phyloP scores from a whole-genome alignment of 2,329 filamentous ascomycete genomes.

The Ambrosiella cleistominuta region DNA sequence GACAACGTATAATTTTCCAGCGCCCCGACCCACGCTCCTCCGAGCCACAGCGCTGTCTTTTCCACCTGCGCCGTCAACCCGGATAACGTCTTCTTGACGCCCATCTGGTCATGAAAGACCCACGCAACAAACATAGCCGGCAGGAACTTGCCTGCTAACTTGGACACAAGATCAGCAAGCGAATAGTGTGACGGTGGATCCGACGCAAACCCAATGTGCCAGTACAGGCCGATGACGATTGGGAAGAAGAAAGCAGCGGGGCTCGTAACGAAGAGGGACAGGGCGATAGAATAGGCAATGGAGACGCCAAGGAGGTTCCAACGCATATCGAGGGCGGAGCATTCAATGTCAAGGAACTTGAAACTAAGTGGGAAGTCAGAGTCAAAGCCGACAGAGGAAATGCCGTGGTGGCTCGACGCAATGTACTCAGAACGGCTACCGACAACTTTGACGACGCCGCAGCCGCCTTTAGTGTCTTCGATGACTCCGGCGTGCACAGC shows the following conservation, averaged over 20 bases:
- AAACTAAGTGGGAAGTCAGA: slow-evolving; percentile 83
- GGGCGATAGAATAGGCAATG: slow-evolving; percentile 54
- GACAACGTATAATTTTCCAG: slow-evolving; percentile 92
- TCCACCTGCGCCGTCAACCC: slow-evolving; percentile 70
- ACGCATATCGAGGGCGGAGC: slow-evolving; percentile 57
- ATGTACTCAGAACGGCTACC: slow-evolving; percentile 49
- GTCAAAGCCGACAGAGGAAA: slow-evolving; percentile 61
- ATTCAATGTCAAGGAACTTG: slow-evolving; percentile 51
- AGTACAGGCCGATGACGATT: slow-evolving; percentile 66
- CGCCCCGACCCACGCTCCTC: slow-evolving; percentile 76
- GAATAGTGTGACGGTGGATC: slow-evolving; percentile 59
- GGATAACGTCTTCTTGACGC: slow-evolving; percentile 50
- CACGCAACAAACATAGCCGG: slow-evolving; percentile 77
- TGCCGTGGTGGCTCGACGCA: slow-evolving; percentile 50
- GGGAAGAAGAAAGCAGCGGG: slow-evolving; percentile 72
- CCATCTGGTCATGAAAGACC: slow-evolving; percentile 74
- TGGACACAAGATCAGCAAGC: slow-evolving; percentile 56
- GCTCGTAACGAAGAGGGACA: slow-evolving; percentile 69
- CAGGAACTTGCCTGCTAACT: slow-evolving; percentile 63
- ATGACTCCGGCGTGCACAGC: slow-evolving; percentile 74
- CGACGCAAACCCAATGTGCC: slow-evolving; percentile 75
- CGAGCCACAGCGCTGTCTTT: slow-evolving; percentile 80
- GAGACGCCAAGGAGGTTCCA: slow-evolving; percentile 77
- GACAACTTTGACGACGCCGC: slow-evolving; percentile 59
- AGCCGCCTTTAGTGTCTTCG: slow-evolving; percentile 54